Evolutionary conservation across 169 alveolate genomes (phyloP).

Genomic region (Plasmodium coatneyi): DNA sequence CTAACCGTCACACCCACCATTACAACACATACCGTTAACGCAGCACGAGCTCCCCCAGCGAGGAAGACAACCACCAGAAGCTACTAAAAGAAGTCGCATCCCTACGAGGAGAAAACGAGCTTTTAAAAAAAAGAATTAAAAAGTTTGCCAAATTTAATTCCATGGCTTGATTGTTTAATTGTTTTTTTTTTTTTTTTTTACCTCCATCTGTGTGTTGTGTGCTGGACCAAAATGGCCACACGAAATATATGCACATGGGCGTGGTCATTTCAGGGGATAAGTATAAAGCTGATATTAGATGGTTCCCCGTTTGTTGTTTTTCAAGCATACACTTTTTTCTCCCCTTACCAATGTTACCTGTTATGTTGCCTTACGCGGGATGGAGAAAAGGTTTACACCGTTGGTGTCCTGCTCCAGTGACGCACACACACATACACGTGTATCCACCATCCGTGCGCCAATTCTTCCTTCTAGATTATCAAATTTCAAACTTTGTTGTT

Average conservation of each 20-base stretch:
- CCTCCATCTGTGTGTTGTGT: background rate
- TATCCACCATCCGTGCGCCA: background rate
- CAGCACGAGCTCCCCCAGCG: background rate
- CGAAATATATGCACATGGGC: background rate
- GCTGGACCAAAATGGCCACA: background rate
- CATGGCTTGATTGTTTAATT: background rate
- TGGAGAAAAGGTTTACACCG: background rate
- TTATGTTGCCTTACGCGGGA: background rate
- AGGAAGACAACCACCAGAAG: slow-evolving; percentile 8
- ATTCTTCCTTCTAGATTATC: background rate
- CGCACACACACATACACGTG: background rate
- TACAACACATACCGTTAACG: background rate
- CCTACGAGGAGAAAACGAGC: slow-evolving; percentile 54
- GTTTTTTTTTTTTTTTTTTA: background rate
- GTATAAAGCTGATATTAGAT: background rate
- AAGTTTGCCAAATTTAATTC: slow-evolving; percentile 28
- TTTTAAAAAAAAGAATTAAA: slow-evolving; percentile 58
- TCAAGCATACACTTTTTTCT: background rate
- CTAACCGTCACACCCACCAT: background rate
- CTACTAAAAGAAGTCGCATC: slow-evolving; percentile 28
- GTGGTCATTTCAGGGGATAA: background rate
- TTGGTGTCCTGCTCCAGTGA: background rate
- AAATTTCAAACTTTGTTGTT: background rate
- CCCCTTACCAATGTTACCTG: background rate
- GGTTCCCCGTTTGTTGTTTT: background rate